Evolutionary conservation across 108 stramenopile species (phyloP), one percentile per base, ranked within the genome.

Genomic region (Cyclotella baltica): DNA sequence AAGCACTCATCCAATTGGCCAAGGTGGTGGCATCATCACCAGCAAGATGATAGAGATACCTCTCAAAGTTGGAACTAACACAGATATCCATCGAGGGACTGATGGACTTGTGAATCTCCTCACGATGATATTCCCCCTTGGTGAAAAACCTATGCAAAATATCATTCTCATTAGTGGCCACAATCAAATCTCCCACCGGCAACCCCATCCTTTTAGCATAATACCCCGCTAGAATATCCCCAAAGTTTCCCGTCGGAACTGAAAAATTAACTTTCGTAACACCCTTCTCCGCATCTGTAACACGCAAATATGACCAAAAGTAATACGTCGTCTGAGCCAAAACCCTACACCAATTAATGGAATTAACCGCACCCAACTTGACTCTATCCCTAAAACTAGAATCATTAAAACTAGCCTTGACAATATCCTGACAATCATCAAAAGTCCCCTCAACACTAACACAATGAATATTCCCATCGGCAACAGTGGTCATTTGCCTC

Each of bases 181-280:
- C 97, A 59, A 98, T 86, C 64, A 99, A 89, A 59, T 89, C 89
- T 3, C 91, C 97, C 56, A 98, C 94, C 20, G 97, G 96, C 43
- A 98, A 86, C 67, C 99, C 99, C 98, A 99, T 99, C 85, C 93
- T 86, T 80, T 97, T 98, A 73, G 98, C 88, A 79, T 99, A 99
- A 79, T 94, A 99, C 46, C 99, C 99, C 2, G 99, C 99, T 30
- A 99, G 73, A 62, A 99, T 89, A 83, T 99, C 97, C 10, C 99
- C 99, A 88, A 98, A 99, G 88, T 99, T 99, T 48, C 99, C 99
- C 6, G 99, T 99, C 13, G 99, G 99, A 4, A 99, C 99, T 30
- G 96, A 93, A 70, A 89, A 99, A 73, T 80, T 85, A 19, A 98
- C 85, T 68, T 80, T 70, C 20, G 62, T 48, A 28, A 86, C 89